Conservation (phyloP, 169 alveolate genomes). For the Cyclospora cayetanensis region DNA sequence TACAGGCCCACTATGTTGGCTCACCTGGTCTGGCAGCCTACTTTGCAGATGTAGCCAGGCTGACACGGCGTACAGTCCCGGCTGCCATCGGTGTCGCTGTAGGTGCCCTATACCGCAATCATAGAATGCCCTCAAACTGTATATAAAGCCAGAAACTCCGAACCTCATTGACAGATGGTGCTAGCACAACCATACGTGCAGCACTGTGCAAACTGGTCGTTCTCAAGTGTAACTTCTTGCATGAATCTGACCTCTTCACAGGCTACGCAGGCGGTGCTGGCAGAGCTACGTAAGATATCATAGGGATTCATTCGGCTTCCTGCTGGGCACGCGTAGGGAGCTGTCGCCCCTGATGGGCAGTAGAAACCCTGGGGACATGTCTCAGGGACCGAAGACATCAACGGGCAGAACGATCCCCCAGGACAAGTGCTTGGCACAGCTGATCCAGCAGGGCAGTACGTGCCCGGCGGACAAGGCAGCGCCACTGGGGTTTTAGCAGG, state of each 20-base stretch:
- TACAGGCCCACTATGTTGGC: no score
- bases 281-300: constrained; percentile 10
- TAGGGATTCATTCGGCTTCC: constrained; percentile 25
- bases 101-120: constrained; percentile 45
- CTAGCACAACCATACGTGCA: no score
- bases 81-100: constrained; percentile 24
- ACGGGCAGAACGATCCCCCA: constrained; percentile 30
- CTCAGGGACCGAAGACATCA: constrained; percentile 25
- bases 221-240: no score
- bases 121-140: no score
- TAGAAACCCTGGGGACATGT: constrained; percentile 52
- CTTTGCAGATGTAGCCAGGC: constrained; percentile 58
- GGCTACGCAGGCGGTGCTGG: constrained; percentile 37
- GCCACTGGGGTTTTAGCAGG: constrained; percentile 59
- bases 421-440: constrained; percentile 27
- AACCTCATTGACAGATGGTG: no score
- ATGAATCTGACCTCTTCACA: constrained; percentile 8
- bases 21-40: constrained; percentile 13
- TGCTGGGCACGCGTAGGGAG: constrained; percentile 38
- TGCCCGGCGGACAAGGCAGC: constrained; percentile 78
- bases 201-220: no score
- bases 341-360: constrained; percentile 32
- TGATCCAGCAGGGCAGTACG: constrained; percentile 64
- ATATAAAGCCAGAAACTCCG: no score
- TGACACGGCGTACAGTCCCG: constrained; percentile 60